Evolutionary conservation across 495 filamentous ascomycete genomes (phyloP), one percentile per base, ranked within the genome.

Genomic region (Penicillium turbatum): DNA sequence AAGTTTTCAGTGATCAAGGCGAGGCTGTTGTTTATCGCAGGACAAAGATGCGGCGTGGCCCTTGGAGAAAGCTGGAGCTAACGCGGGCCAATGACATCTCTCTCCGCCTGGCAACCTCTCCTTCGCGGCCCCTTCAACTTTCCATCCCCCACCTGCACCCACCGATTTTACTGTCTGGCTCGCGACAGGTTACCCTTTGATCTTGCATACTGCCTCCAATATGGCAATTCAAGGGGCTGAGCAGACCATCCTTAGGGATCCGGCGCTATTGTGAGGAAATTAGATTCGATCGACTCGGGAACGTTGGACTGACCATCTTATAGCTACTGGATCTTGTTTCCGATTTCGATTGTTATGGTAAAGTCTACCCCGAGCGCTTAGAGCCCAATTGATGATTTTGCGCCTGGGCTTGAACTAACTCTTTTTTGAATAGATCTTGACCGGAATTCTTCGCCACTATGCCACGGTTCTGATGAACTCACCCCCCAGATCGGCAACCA

Each of bases 191-290:
- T 37, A 13, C 27, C 34, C 17, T 48, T 49, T 37, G 59, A 79
- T 38, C 16, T 93, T 96, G 90, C 85, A 86, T 45, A 67, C 67
- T 55, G 86, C 40, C 37, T 54, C 43, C 63, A 79, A 37, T 11
- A 98, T 98, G 95, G 87, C 89, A 38, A 67, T 73, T 55, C 87
- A 91, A 77, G 79, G 88, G 58, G 79, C 87, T 55, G 82, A 87
- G 57, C 93, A 98, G 77, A 91, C 90, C 74, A 97, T 98, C 85
- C 88, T 93, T 77, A 76, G 93, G 81, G 93, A 98, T 91, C 95
- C 93, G 61, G 92, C 96, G 69, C 81, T 98, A 55, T 96, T 97
- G 93, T 97, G 72, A 68, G 81, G 62, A 45, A 48, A 37, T 38
- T 38, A 17, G 15, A 45, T 35, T 40, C 41, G 48, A 30, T 39